A percentile compares a stretch with the other conserved stretches of the same genome.
Conservation (phyloP, 768 basidiomycete species). For the Xerocomus potaroensis region DNA sequence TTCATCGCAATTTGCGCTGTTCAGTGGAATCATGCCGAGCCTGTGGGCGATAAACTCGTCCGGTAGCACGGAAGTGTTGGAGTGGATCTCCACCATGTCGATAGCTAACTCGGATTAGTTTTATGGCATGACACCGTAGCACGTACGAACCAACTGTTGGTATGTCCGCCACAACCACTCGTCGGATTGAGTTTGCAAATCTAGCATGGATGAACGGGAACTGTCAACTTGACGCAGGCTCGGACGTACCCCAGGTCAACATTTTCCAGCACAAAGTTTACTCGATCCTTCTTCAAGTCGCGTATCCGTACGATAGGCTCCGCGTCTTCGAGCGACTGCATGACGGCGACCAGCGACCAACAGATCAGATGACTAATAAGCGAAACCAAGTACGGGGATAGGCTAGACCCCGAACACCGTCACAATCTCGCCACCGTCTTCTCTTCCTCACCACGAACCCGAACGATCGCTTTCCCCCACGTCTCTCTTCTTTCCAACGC, state of each 20-base stretch:
- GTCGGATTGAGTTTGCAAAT: slow-evolving; percentile 90
- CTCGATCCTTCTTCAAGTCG: slow-evolving; percentile 77
- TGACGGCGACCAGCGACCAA: too few species aligned
- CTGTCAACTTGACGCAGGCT: neutral
- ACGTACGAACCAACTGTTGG: slow-evolving; percentile 81
- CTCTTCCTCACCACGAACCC: slow-evolving; percentile 48
- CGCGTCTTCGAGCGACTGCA: slow-evolving; percentile 35
- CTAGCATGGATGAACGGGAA: slow-evolving; percentile 36
- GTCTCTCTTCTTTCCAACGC: slow-evolving; percentile 82
- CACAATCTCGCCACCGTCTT: slow-evolving; percentile 40
- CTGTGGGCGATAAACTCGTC: slow-evolving; percentile 98
- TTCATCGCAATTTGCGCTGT: slow-evolving; percentile 84
- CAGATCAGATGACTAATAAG: too few species aligned
- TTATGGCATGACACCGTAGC: neutral
- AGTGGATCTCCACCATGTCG: slow-evolving; percentile 90
- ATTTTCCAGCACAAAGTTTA: slow-evolving; percentile 92
- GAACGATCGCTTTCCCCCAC: slow-evolving; percentile 86
- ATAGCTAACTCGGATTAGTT: slow-evolving; percentile 58
- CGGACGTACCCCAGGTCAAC: slow-evolving; percentile 86
- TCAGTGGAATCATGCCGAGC: slow-evolving; percentile 88
- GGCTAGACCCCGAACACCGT: slow-evolving; percentile 25
- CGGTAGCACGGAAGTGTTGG: slow-evolving; percentile 88
- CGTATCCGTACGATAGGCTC: slow-evolving; percentile 80
- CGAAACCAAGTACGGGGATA: too few species aligned
- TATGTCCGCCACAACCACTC: slow-evolving; percentile 95